phyloP scores from a whole-genome alignment of 2,329 filamentous ascomycete species.

The Septoria linicola region DNA sequence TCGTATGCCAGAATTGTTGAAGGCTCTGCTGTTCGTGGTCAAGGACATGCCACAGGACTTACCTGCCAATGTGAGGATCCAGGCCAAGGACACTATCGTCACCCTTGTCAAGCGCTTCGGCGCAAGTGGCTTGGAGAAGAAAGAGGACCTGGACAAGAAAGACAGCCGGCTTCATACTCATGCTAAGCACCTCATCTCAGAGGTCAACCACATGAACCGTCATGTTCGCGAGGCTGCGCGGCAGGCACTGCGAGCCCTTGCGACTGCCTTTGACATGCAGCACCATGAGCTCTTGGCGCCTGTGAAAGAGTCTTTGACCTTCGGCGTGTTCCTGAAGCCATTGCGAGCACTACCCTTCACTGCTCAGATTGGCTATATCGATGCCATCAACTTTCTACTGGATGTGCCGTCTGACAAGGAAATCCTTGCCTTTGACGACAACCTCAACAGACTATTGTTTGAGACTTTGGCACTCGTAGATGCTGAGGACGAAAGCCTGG shows the following conservation, averaged over 20 bases:
- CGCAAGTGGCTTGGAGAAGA: constrained; percentile 69
- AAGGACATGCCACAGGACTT: constrained; percentile 97
- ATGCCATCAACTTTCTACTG: constrained; percentile 94
- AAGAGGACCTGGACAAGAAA: constrained; percentile 71
- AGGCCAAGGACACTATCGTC: constrained; percentile 74
- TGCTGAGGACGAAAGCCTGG: constrained; percentile 87
- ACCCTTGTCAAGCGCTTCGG: constrained; percentile 75
- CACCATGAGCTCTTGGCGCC: constrained; percentile 86
- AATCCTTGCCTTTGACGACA: constrained; percentile 88
- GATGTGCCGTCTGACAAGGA: constrained; percentile 70
- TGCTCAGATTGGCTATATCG: constrained; percentile 96
- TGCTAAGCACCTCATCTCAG: constrained; percentile 80
- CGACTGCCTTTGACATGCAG: constrained; percentile 72
- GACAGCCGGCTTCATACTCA: constrained; percentile 70
- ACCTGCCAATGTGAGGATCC: constrained; percentile 80
- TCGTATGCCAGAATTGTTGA: constrained; percentile 82
- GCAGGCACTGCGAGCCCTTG: constrained; percentile 75
- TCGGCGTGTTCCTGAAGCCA: constrained; percentile 93
- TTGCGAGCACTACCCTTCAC: constrained; percentile 87
- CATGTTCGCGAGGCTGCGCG: constrained; percentile 88
- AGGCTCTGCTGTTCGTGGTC: constrained; percentile 92
- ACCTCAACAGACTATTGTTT: constrained; percentile 83
- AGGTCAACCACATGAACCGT: constrained; percentile 92
- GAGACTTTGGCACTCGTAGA: constrained; percentile 93
- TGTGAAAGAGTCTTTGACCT: constrained; percentile 84